Evolutionary conservation across 352 stramenopile species (phyloP).

Genomic region (Phytophthora capsici): DNA sequence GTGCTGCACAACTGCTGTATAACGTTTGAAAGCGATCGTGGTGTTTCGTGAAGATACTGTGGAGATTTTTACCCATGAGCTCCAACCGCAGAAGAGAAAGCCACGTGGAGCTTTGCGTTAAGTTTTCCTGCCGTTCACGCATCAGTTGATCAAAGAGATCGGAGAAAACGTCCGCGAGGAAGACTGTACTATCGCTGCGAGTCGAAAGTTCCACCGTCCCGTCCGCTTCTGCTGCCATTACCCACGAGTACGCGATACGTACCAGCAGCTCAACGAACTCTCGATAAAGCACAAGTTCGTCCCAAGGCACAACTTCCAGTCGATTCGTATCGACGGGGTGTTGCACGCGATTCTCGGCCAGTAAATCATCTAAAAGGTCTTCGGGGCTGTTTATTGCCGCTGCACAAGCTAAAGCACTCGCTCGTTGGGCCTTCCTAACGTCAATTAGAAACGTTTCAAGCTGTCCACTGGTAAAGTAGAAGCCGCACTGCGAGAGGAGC

Average conservation of each 20-base stretch:
- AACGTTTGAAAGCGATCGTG: conserved; percentile 39
- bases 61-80: conserved; percentile 52
- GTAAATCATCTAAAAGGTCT: conserved; percentile 22
- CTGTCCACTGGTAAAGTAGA: conserved; percentile 47
- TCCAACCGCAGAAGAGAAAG: conserved; percentile 31
- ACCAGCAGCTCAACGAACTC: conserved; percentile 80
- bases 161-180: conserved; percentile 50
- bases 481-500: conserved; percentile 50
- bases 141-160: conserved; percentile 55
- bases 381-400: conserved; percentile 18
- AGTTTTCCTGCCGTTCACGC: conserved; percentile 32
- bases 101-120: conserved; percentile 29
- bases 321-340: conserved; percentile 25
- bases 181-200: conserved; percentile 8
- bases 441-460: conserved; percentile 46
- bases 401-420: conserved; percentile 28
- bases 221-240: conserved; percentile 19
- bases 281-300: conserved; percentile 56
- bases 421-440: conserved; percentile 47
- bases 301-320: conserved; percentile 41
- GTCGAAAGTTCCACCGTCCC: conserved; percentile 16
- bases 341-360: conserved; percentile 26
- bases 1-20: conserved; percentile 33
- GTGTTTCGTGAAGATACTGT: conserved; percentile 49
- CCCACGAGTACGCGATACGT: conserved; percentile 46